Base-by-base conservation (phyloP, 2,329 filamentous ascomycete species). In the Xenoacremonium recifei region DNA sequence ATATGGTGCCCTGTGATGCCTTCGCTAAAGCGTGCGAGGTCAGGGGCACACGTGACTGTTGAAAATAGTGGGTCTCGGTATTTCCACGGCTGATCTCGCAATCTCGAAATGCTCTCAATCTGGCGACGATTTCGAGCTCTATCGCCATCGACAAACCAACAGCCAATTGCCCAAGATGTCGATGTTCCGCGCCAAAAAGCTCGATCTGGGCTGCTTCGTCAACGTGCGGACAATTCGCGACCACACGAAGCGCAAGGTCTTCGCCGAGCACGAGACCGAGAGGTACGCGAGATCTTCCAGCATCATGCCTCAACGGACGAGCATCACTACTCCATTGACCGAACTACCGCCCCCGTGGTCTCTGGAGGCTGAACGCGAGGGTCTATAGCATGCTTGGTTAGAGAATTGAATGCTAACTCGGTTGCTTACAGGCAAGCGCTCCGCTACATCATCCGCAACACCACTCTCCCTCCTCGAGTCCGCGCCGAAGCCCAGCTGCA, bases 191-290 rank as follows among this genome's bases (percentile, higher is more conserved):
- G 77, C 90, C 21, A 95, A 95, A 71, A 91, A 84, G 75, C 83
- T 96, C 56, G 90, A 97, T 58, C 72, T 97, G 55, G 84, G 87
- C 65, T 89, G 89, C 64, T 96, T 87, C 63, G 69, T 95, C 71
- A 96, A 96, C 63, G 81, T 85, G 65, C 85, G 85, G 54, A 80
- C 88, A 54, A 86, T 99, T 64, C 89, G 93, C 59, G 93, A 99
- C 69, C 89, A 97, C 72, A 91, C 90, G 41, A 99, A 97, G 80
- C 87, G 93, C 60, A 92, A 95, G 72, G 88, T 90, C 45, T 96
- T 91, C 61, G 87, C 86, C 62, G 77, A 89, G 64, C 75, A 85
- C 62, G 93, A 99, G 73, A 82, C 90, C 4, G 87, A 96, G 71
- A 85, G 92, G 91, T 95, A 74, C 50, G 66, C 50, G 52, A 55